Percentiles rank a stretch among this genome's conserved stretches.
These are phyloP conservation scores for Fusarium duplospermum DNA, from an alignment of 2,329 filamentous ascomycete species.

Conservation along the genomic window DNA sequence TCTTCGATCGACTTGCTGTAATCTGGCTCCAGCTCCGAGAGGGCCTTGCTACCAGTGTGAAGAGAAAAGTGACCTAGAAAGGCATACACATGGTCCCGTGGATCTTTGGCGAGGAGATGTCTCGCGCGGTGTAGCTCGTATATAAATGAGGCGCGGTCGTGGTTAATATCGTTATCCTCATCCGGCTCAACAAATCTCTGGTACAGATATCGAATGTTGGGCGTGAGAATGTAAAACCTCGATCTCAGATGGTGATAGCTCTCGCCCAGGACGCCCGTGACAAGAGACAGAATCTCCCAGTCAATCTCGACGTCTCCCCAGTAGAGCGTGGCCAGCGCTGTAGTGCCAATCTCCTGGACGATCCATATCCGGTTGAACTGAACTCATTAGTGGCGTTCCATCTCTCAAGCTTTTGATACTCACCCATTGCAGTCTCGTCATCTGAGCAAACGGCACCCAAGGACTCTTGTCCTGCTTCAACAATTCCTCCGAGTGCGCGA, in stretches of 20 bases:
- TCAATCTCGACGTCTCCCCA: conserved; percentile 50
- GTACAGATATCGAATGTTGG: conserved; percentile 49
- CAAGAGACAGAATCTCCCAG: conserved; percentile 48
- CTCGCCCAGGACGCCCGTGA: conserved; percentile 48
- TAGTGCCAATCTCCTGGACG: conserved; percentile 52
- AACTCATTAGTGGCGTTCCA: not conserved
- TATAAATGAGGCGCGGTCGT: conserved; percentile 50
- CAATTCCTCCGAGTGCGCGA: conserved; percentile 47
- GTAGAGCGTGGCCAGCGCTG: conserved; percentile 48
- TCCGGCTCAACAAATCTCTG: conserved; percentile 50
- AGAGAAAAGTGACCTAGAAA: conserved; percentile 52
- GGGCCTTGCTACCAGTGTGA: conserved; percentile 31
- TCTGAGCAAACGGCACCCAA: conserved; percentile 49
- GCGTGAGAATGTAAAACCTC: conserved; percentile 46
- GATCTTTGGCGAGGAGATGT: conserved; percentile 48
- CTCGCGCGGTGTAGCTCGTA: conserved; percentile 52
- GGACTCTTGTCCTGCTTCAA: conserved; percentile 41
- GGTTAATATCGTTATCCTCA: conserved; percentile 38
- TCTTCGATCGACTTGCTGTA: conserved; percentile 48
- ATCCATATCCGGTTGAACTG: conserved; percentile 53
- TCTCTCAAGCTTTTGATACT: conserved; percentile 10
- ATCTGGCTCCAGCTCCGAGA: conserved; percentile 43
- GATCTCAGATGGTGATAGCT: conserved; percentile 48
- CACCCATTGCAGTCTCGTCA: conserved; percentile 50
- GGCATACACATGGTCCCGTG: conserved; percentile 51